Base-by-base conservation (phyloP, 345 rosid genomes). In the Camelina hispida region DNA sequence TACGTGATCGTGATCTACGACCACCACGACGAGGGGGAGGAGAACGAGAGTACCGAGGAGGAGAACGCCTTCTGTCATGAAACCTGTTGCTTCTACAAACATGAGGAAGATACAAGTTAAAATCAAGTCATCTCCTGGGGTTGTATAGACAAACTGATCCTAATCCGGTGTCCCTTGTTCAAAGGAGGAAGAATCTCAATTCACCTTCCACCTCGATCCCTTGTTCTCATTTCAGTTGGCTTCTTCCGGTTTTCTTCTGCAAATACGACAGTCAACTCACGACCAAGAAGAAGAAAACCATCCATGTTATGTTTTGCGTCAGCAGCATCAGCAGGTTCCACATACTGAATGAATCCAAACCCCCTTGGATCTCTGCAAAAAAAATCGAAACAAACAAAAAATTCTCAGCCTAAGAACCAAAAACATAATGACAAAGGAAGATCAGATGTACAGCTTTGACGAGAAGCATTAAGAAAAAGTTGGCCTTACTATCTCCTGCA, bases 221-320 rank as follows among this genome's bases (percentile, higher is more conserved):
- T 87, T 4, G 83, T 72, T 84, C 98, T 89, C 98, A 93, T 93
- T 74, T 93, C 97, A 77, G 89, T 10, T 40, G 98, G 98, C 72
- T 93, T 91, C 86, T 93, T 93, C 82, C 98, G 82, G 70, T 93
- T 93, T 79, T 93, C 98, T 78, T 91, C 96, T 0, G 98, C 98
- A 88, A 91, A 93, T 15, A 93, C 96, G 48, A 93, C 97, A 67
- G 98, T 89, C 59, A 93, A 78, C 78, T 91, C 97, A 64, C 92
- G 85, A n/a, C 97, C 98, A 75, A 82, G 91, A 71, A 93, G 93
- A 83, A 89, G 79, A 72, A 83, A 88, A 7, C 98, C 98, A 82
- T 93, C 98, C 98, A 93, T 89, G 69, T 88, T 87, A 78, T 84
- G 83, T 72, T 91, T 93, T 32, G 98, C 98, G 69, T 89, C 97